Base-by-base conservation (phyloP, 2,329 filamentous ascomycete species). In the Colletotrichum nymphaeae region DNA sequence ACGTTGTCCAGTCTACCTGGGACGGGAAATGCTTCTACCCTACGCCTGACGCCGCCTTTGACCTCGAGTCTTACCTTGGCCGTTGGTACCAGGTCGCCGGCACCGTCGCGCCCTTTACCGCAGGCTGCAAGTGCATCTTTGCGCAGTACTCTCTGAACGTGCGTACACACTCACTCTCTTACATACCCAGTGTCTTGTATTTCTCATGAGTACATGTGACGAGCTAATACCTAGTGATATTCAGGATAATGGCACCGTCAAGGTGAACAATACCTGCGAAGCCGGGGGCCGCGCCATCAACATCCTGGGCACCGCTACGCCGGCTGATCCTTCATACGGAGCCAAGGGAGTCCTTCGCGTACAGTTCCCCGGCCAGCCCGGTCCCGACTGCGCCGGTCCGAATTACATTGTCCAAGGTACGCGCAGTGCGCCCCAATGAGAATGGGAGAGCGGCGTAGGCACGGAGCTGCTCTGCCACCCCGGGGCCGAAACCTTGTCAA, bases 41-140 rank as follows among this genome's bases (percentile, higher is more conserved):
- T 9, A 73, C 75, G 7, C 71, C 77, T 28, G 80, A 81, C 67
- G 65, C 75, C 22, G 76, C 72, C 22, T 81, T 81, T 63, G 69
- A 77, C 22, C 76, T 81, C 37, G 75, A 77, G 37, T 75, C 78
- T 19, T 81, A 81, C 70, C 78, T 80, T 26, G 80, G 80, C 14
- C 78, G 79, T 58, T 81, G 80, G 80, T 81, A 81, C 63, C 79
- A 81, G 75, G 79, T 81, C 24, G 80, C 80, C 14, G 80, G 80
- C 37, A 81, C 79, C 32, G 58, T 78, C 5, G 78, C 79, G 5
- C 80, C 79, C 0, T 81, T 79, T 69, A 81, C 77, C 14, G 76
- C 76, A 5, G 74, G 74, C 32, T 81, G 80, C 79, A 81, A 81
- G 69, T 81, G 80, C 76, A 80, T 79, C 57, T 78, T 74, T 64